Conservation (phyloP, 1,284 basidiomycete species). For the Trametes versicolor region DNA sequence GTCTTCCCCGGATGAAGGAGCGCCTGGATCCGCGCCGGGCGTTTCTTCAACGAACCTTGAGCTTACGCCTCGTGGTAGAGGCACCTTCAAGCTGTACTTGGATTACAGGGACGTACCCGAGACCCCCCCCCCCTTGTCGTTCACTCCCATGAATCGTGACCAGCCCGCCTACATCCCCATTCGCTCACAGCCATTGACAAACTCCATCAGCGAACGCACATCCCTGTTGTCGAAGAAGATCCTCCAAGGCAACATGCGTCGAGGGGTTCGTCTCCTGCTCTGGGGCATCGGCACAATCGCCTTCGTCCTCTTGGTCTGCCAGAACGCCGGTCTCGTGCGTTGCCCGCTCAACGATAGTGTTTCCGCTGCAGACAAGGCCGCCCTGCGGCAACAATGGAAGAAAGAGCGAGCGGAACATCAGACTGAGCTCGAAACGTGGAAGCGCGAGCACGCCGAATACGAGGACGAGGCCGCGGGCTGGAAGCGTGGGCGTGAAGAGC, state of each 20-base stretch:
- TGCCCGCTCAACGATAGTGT: conserved; percentile 18
- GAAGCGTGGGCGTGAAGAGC: conserved; percentile 10
- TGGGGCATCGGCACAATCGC: conserved; percentile 1
- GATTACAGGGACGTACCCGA: background rate
- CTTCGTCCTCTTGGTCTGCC: conserved; percentile 16
- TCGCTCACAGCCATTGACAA: no score
- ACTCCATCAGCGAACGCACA: background rate
- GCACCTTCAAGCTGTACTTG: background rate
- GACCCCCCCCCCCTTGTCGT: background rate
- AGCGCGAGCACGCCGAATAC: conserved; percentile 19
- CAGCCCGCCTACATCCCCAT: background rate
- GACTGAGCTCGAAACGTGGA: conserved; percentile 14
- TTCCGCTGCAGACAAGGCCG: conserved; percentile 15
- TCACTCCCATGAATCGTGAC: background rate
- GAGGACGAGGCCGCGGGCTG: conserved; percentile 7
- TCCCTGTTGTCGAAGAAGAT: background rate
- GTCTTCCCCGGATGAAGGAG: background rate
- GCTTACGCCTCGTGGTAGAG: background rate
- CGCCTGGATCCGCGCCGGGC: background rate
- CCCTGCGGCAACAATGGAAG: conserved; percentile 12
- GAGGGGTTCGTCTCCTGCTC: no score
- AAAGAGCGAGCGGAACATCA: background rate
- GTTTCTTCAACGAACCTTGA: background rate
- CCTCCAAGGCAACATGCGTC: no score
- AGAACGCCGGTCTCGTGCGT: conserved; percentile 19